Evolutionary conservation across 768 basidiomycete species (phyloP).

Genomic region (Leucosporidium creatinivorum): DNA sequence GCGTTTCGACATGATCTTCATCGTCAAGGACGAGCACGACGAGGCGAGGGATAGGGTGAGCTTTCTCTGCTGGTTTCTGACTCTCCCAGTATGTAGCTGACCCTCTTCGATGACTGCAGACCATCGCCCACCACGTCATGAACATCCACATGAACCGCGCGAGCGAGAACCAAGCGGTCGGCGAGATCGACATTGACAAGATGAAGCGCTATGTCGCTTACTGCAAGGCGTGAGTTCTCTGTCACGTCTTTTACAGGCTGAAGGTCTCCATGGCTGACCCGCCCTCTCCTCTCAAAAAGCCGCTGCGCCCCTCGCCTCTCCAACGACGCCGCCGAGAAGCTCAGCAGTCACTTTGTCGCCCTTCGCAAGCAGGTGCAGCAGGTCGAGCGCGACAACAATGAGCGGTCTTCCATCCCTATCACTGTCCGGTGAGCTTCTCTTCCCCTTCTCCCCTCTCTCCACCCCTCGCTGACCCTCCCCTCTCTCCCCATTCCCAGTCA

Average conservation of each 20-base stretch:
- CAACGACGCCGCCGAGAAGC: constrained; percentile 87
- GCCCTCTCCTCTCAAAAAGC: constrained; percentile 44
- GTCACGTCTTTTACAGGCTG: not conserved
- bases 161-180: constrained; percentile 55
- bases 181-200: constrained; percentile 91
- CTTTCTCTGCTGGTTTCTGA: constrained; percentile 9
- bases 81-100: not conserved
- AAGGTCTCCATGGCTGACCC: constrained; percentile 1
- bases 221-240: constrained; percentile 70
- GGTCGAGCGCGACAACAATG: constrained; percentile 93
- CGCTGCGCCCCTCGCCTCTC: constrained; percentile 95
- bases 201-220: constrained; percentile 98
- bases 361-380: constrained; percentile 89
- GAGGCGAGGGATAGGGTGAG: constrained; percentile 79
- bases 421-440: constrained; percentile 70
- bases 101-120: constrained; percentile 48
- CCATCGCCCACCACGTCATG: constrained; percentile 95
- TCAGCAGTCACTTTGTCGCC: constrained; percentile 89
- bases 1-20: constrained; percentile 99
- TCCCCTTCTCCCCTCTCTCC: not conserved
- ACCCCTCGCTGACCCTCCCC: constrained; percentile 30
- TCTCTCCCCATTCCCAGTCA: constrained; percentile 51
- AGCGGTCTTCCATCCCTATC: constrained; percentile 94
- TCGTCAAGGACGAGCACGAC: constrained; percentile 96
- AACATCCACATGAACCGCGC: constrained; percentile 96